Base-by-base conservation (phyloP, 257 asterid genomes). In the Lithospermum erythrorhizon region DNA sequence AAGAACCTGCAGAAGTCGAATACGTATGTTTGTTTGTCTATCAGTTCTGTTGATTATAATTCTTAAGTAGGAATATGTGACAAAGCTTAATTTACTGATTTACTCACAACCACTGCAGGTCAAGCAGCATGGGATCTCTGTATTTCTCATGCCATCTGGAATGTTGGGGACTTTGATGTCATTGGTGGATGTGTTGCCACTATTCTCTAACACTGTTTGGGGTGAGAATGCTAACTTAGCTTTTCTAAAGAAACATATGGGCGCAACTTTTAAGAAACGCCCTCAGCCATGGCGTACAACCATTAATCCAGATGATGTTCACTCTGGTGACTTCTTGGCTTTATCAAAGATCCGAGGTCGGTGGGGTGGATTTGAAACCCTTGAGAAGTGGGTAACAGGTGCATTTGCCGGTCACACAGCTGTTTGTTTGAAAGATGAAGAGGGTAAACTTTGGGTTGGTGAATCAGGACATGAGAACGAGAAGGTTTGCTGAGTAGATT, bases 331-430 rank as follows among this genome's bases (percentile, higher is more conserved):
- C 77, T 93, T 93, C 71, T 79, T 93, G 64, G 97, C 99, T 21
- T 81, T 93, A 58, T 93, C 99, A 25, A 93, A 93, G 79, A 89
- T 93, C 65, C 96, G 97, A 69, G 99, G 99, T 65, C 89, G 99
- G 49, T 93, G 99, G 99, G 99, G 99, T 63, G 99, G 99, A 67
- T 93, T 93, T 74, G 99, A 93, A 83, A 93, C 99, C 6, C 90
- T 93, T 68, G 99, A 93, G 79, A 93, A 93, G 83, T 93, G 99
- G 99, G 99, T 93, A 59, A 93, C 97, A 10, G 99, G 99, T 68
- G 95, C 99, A 55, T 93, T 93, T 81, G 99, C 99, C 48, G 99
- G 99, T 60, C 99, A 93, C 65, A 89, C 99, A 15, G 82, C 99
- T 10, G 99, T 93, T 58, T 93, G 97, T 83, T 72, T 93, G 81